Evolutionary conservation across 2,329 filamentous ascomycete genomes (phyloP).

Genomic region (Trichoderma breve): DNA sequence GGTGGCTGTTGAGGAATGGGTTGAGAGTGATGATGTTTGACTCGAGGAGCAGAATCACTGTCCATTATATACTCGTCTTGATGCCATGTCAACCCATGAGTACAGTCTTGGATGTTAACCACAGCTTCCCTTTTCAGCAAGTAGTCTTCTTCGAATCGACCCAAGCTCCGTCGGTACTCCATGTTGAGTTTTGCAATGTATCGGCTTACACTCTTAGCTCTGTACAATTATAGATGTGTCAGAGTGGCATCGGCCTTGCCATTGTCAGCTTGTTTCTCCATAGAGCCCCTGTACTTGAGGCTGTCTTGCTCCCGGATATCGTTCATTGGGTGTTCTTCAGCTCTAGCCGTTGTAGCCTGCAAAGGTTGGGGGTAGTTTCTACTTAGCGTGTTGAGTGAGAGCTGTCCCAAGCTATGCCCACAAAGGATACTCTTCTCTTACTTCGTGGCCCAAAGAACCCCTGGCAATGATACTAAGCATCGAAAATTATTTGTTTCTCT

Average conservation of each 20-base stretch:
- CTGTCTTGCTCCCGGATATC: neutral
- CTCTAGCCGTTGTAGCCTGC: neutral
- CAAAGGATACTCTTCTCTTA: neutral
- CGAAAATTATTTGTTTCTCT: neutral
- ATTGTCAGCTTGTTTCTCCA: neutral
- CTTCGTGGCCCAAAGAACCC: neutral
- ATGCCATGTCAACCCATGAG: neutral
- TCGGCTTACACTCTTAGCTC: neutral
- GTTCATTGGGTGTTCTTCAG: neutral
- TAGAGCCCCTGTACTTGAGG: neutral
- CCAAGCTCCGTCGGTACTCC: neutral
- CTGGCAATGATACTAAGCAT: neutral
- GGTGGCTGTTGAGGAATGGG: neutral
- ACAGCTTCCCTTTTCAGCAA: constrained; percentile 8
- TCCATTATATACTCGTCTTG: neutral
- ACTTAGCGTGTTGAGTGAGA: neutral
- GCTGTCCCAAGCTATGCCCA: neutral
- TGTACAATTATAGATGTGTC: neutral
- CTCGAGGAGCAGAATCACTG: neutral
- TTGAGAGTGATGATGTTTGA: neutral
- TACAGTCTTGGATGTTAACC: neutral
- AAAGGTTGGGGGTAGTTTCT: neutral
- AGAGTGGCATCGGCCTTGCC: neutral
- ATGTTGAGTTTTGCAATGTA: neutral
- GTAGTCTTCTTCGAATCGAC: neutral